Percentiles rank a stretch among this genome's conserved stretches.
These are phyloP conservation scores for Penicillium verhagenii DNA, from an alignment of 495 filamentous ascomycete species.

Conservation along the genomic window DNA sequence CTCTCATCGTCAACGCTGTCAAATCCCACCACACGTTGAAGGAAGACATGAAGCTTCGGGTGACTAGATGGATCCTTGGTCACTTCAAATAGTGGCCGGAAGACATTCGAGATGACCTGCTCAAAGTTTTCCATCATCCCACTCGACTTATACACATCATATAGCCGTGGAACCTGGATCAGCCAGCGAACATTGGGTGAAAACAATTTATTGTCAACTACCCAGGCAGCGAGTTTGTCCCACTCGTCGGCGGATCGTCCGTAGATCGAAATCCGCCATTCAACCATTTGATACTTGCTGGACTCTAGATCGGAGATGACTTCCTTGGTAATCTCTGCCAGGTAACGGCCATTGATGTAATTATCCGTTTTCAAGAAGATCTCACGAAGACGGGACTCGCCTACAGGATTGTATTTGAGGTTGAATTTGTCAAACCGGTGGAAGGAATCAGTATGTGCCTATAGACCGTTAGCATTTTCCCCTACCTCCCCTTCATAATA, in stretches of 20 bases:
- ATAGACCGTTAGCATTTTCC: not conserved
- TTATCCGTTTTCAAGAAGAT: constrained; percentile 99
- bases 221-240: constrained; percentile 97
- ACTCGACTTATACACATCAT: constrained; percentile 90
- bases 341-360: constrained; percentile 90
- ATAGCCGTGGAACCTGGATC: constrained; percentile 90
- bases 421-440: constrained; percentile 99
- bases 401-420: constrained; percentile 96
- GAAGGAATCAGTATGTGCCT: constrained; percentile 97
- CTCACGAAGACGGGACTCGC: constrained; percentile 88
- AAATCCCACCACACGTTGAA: constrained; percentile 93
- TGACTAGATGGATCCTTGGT: constrained; percentile 84
- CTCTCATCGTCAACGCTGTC: constrained; percentile 98
- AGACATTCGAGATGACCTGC: constrained; percentile 87
- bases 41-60: constrained; percentile 89
- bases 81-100: constrained; percentile 92
- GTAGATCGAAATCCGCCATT: constrained; percentile 98
- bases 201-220: constrained; percentile 97
- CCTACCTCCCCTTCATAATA: too few relatives aligned
- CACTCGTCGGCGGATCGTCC: constrained; percentile 89
- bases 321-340: constrained; percentile 96
- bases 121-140: constrained; percentile 86
- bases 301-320: constrained; percentile 97
- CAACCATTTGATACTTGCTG: constrained; percentile 99
- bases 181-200: constrained; percentile 98